Base-by-base conservation (phyloP, 257 asterid genomes). In the Solanum arcanum region DNA sequence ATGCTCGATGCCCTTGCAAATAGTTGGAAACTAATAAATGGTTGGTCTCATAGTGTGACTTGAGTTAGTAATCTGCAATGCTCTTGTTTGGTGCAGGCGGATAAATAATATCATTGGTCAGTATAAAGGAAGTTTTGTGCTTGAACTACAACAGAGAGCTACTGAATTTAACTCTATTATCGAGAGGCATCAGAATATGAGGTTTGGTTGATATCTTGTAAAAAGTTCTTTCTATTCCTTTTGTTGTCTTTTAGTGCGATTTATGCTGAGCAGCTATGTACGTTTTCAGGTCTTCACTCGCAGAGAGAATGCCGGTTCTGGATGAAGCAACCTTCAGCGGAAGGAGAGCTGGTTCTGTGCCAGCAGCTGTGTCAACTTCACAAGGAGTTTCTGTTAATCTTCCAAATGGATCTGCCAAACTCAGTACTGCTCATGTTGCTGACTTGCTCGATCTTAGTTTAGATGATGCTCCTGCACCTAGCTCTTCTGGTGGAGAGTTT, bases 141-240 rank as follows among this genome's bases (percentile, higher is more conserved):
- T 97, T 78, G 99, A 96, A 93, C 94, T 97, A 90, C 99, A 97
- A 88, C 99, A 97, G 92, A 93, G 99, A 93, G 98, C 99, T 91
- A 94, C 92, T 84, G 99, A 97, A 84, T 97, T 97, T 69, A 94
- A 93, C 87, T 94, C 98, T 66, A 92, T 97, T 52, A 94, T 94
- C 73, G 94, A 91, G 88, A 96, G 92, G 90, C 98, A 97, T 89
- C 94, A 62, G 89, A 96, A 91, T 87, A 97, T 97, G 87, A 95
- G 99, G 99, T 94, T 89, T 52, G 83, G 41, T n/a, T 85, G 88
- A 87, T 81, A 70, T 39, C 66, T 69, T 69, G 75, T 84, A 35
- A 27, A 33, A 77, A 25, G 87, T 31, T 81, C 12, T 81, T 49
- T 49, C 69, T 47, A 81, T 81, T 33, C 46, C 85, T 49, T 12